phyloP scores from a whole-genome alignment of 208 protist genomes.

The Crithidia expoeki region DNA sequence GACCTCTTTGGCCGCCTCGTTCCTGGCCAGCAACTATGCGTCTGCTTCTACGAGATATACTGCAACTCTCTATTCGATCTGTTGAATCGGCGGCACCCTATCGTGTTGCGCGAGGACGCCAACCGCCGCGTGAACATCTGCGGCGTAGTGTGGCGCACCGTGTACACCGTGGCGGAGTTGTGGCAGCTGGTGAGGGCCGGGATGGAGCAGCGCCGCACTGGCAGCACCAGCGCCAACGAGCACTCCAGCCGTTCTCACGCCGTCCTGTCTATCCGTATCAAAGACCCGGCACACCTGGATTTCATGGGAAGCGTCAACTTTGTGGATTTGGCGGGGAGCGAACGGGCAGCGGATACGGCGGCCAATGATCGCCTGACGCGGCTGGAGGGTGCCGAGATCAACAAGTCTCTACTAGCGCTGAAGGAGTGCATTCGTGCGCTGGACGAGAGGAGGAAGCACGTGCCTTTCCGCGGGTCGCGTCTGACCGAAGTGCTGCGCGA shows the following conservation, averaged over 20 bases:
- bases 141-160: constrained; percentile 84
- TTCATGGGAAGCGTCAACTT: constrained; percentile 87
- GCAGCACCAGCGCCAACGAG: constrained; percentile 91
- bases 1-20: constrained; percentile 87
- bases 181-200: constrained; percentile 79
- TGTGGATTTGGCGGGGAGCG: constrained; percentile 98
- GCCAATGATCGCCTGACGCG: constrained; percentile 90
- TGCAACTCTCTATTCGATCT: constrained; percentile 96
- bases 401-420: constrained; percentile 98
- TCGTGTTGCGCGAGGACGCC: constrained; percentile 92
- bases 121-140: constrained; percentile 90
- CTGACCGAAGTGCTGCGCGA: constrained; percentile 97
- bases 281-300: constrained; percentile 52
- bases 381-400: constrained; percentile 98
- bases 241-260: constrained; percentile 90
- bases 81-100: constrained; percentile 83
- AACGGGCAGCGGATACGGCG: constrained; percentile 94
- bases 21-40: constrained; percentile 49
- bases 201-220: constrained; percentile 78
- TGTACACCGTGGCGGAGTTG: constrained; percentile 62
- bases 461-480: constrained; percentile 96
- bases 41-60: constrained; percentile 97
- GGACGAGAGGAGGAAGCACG: constrained; percentile 92
- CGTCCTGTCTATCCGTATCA: constrained; percentile 71
- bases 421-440: constrained; percentile 99